Conservation (phyloP, 768 basidiomycete species). For the Exsudoporus frostii region DNA sequence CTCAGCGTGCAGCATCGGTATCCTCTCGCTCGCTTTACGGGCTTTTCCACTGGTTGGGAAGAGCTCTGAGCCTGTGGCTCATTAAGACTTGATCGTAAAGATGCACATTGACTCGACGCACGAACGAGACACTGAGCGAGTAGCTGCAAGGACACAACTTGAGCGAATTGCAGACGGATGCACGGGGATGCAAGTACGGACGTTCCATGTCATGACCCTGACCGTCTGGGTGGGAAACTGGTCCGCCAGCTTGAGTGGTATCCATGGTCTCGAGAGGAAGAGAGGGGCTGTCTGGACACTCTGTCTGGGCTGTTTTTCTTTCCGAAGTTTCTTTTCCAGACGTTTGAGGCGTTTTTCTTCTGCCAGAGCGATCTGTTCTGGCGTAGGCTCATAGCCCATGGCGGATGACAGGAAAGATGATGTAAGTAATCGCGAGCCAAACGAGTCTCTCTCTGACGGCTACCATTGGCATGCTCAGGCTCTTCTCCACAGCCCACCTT, state of each 20-base stretch:
- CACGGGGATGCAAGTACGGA: conserved; percentile 38
- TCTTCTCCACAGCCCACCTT: conserved; percentile 26
- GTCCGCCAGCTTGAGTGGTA: conserved; percentile 18
- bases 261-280: conserved; percentile 35
- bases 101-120: conserved; percentile 39
- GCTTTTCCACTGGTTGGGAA: conserved; percentile 81
- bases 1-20: conserved; percentile 74
- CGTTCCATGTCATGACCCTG: conserved; percentile 82
- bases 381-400: conserved; percentile 37
- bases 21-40: conserved; percentile 69
- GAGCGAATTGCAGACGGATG: not conserved
- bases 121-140: conserved; percentile 79
- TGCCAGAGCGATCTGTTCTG: conserved; percentile 55
- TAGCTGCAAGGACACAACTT: conserved; percentile 41
- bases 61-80: conserved; percentile 61
- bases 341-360: conserved; percentile 42
- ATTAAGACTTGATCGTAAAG: not conserved
- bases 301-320: conserved; percentile 18
- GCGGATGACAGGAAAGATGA: conserved; percentile 5
- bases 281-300: not conserved
- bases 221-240: conserved; percentile 18
- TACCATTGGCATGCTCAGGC: conserved; percentile 21
- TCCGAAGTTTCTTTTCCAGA: conserved; percentile 41
- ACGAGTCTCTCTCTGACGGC: too few relatives aligned
- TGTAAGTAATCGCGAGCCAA: conserved; percentile 17